These are phyloP conservation scores for Rhizopogon vulgaris DNA, from an alignment of 768 basidiomycete genomes.

Conservation along the genomic window DNA sequence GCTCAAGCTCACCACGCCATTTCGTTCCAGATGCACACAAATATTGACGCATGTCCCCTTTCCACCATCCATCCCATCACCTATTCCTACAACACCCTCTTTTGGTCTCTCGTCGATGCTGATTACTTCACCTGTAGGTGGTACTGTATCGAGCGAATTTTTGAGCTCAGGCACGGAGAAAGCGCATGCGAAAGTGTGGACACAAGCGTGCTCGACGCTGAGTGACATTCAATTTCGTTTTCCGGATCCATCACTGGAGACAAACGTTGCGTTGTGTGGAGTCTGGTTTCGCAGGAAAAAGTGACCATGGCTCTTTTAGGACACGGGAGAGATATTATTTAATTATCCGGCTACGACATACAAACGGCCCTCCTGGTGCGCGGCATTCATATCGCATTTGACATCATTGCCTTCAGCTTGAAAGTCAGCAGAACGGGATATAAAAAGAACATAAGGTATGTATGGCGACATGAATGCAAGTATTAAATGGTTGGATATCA, in stretches of 20 bases:
- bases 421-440: neutral
- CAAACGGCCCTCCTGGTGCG: neutral
- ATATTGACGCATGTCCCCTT: constrained; percentile 1
- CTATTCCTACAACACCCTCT: neutral
- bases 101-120: neutral
- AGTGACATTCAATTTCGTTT: constrained; percentile 25
- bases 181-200: constrained; percentile 23
- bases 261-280: constrained; percentile 24
- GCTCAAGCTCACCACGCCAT: constrained; percentile 27
- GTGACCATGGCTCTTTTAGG: neutral
- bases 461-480: neutral
- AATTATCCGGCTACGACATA: too few species aligned
- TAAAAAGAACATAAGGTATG: neutral
- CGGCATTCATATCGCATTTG: neutral
- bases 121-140: neutral
- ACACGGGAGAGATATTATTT: too few species aligned
- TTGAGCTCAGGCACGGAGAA: constrained; percentile 20
- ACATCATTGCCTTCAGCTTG: neutral
- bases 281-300: constrained; percentile 23
- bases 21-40: constrained; percentile 19
- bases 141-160: constrained; percentile 18
- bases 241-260: constrained; percentile 19
- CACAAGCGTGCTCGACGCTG: constrained; percentile 20
- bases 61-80: constrained; percentile 6
- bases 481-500: neutral